These are phyloP conservation scores for Plasmodium cynomolgi DNA, from an alignment of 169 alveolate genomes.

Conservation along the genomic window DNA sequence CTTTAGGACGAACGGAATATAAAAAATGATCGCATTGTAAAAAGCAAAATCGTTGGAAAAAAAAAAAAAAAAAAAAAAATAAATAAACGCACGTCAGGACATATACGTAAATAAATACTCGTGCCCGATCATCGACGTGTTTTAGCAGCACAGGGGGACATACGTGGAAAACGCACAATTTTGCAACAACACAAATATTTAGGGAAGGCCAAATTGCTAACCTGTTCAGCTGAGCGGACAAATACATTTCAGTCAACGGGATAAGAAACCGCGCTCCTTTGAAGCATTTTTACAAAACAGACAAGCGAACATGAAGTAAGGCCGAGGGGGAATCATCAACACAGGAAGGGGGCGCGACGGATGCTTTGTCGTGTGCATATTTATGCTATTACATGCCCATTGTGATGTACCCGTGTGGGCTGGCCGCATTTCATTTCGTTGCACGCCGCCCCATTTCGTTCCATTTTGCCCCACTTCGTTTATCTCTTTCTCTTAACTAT, in stretches of 20 bases:
- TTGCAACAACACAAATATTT: background rate
- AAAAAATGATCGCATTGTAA: background rate
- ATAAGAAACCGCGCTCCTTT: background rate
- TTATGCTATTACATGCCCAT: background rate
- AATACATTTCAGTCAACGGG: background rate
- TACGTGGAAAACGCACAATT: background rate
- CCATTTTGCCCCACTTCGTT: background rate
- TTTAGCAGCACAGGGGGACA: background rate
- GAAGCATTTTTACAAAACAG: background rate
- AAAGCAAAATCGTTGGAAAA: background rate
- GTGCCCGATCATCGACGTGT: background rate
- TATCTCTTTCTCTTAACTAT: background rate
- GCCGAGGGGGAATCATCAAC: background rate
- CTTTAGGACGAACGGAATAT: background rate
- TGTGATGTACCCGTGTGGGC: background rate
- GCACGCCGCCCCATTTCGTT: background rate
- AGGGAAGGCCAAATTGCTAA: background rate
- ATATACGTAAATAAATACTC: background rate
- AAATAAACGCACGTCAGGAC: background rate
- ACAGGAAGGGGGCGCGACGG: background rate
- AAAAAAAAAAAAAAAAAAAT: background rate
- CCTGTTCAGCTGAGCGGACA: background rate
- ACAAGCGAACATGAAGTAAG: conserved; percentile 1
- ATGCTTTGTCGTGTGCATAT: background rate
- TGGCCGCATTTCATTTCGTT: conserved; percentile 2